Evolutionary conservation across 306 rosid species (phyloP).

Genomic region (Cicer cuneatum): DNA sequence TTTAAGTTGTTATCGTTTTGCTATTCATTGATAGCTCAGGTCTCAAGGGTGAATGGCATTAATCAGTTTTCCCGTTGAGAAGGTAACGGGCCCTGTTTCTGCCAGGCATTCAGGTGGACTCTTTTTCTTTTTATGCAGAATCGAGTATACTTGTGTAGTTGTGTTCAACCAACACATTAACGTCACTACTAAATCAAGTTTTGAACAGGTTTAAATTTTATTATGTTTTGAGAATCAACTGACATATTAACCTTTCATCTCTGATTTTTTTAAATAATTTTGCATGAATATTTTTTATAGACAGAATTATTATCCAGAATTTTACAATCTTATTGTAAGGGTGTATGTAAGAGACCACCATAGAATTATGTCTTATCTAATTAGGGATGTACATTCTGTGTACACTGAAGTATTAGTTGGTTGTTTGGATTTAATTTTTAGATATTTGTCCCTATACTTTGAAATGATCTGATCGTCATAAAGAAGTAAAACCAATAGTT

Average conservation of each 20-base stretch:
- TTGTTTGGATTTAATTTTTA: constrained; percentile 37
- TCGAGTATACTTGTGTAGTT: constrained; percentile 8
- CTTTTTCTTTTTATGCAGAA: constrained; percentile 5
- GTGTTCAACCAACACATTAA: constrained; percentile 16
- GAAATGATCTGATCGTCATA: constrained; percentile 20
- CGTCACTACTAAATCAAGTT: constrained; percentile 26
- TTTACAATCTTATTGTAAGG: constrained; percentile 34
- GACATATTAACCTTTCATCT: constrained; percentile 19
- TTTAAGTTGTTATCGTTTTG: constrained; percentile 13
- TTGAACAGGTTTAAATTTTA: constrained; percentile 33
- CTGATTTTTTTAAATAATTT: constrained; percentile 5
- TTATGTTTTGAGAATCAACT: constrained; percentile 5
- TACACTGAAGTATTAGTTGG: constrained; percentile 10
- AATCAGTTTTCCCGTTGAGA: constrained; percentile 16
- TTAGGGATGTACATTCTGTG: constrained; percentile 19
- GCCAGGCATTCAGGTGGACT: constrained; percentile 11
- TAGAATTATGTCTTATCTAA: constrained; percentile 6
- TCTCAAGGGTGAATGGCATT: constrained; percentile 38
- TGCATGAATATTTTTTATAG: background rate
- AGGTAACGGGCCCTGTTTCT: constrained; percentile 29
- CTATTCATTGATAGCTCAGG: constrained; percentile 17
- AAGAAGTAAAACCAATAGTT: constrained; percentile 29
- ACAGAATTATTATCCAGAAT: constrained; percentile 29
- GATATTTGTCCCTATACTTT: constrained; percentile 13
- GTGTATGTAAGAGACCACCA: constrained; percentile 12